Base-by-base conservation (phyloP, 257 asterid species). In the Solanum microdontum region DNA sequence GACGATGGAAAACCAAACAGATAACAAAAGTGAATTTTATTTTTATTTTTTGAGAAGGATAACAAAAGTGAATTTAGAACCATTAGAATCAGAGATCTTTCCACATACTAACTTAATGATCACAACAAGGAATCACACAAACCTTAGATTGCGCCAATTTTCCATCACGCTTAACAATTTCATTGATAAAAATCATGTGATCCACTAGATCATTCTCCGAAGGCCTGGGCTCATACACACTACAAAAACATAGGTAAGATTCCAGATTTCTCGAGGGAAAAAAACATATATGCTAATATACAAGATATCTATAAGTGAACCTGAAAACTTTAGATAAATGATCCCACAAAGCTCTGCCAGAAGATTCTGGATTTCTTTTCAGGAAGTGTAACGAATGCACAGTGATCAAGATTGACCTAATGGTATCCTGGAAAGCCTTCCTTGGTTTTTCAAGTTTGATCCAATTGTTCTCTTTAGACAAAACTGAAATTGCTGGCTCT, bases 401-500 rank as follows among this genome's bases (percentile, higher is more conserved):
- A 3, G 98, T 91, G 86, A 94, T 92, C 90, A 89, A 88, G 88
- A 93, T 83, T 30, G 94, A 90, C 87, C 96, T 93, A 83, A 95
- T 89, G 9, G 90, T 87, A 45, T 86, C 89, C 45, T 88, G 89
- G 88, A 84, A 97, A 62, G 92, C 88, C 48, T 92, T 95, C 82
- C 98, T 92, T 7, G 98, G 98, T 87, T 93, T 95, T 89, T 92
- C 88, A 90, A 97, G 98, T 91, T 90, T 91, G 89, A 94, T 92
- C 99, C 99, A 97, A 79, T 91, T 13, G 21, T 94, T 94, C 87
- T 95, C 93, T 64, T 43, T 84, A 11, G 94, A 89, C 69, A 93
- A 90, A 87, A 97, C 99, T 21, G 94, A 91, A 77, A 97, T 88
- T 90, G 91, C 96, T 10, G 96, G 99, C 90, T 91, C 92, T 85